phyloP scores from a whole-genome alignment of 805 yeast genomes.

The Starmerella apicola region DNA sequence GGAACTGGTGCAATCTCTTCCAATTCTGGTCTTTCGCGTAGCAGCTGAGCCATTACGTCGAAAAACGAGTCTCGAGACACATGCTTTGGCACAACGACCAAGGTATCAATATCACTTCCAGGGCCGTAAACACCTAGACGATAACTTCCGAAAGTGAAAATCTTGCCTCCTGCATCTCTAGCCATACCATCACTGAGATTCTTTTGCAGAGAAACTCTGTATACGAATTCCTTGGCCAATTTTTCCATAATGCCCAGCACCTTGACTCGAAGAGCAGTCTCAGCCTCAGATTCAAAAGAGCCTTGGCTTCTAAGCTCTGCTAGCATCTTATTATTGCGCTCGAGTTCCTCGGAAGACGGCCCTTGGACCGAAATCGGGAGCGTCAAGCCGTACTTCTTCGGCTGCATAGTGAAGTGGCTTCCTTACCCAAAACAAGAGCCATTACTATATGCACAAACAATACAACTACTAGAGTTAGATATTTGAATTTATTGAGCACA shows the following conservation, averaged over 20 bases:
- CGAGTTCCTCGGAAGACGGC: constrained; percentile 70
- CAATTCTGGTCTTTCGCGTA: constrained; percentile 64
- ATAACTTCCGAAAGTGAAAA: constrained; percentile 93
- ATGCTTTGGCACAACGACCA: constrained; percentile 95
- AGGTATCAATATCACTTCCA: constrained; percentile 92
- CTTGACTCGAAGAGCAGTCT: constrained; percentile 64
- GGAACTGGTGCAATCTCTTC: constrained; percentile 90
- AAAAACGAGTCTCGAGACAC: constrained; percentile 85
- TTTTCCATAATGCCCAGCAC: constrained; percentile 62
- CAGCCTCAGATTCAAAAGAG: constrained; percentile 79
- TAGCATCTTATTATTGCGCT: constrained; percentile 61
- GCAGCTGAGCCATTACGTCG: constrained; percentile 56
- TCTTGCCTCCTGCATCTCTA: constrained; percentile 90
- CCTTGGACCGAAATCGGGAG: constrained; percentile 76
- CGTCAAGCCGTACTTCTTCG: constrained; percentile 53
- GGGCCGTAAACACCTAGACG: constrained; percentile 95
- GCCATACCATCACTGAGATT: constrained; percentile 98
- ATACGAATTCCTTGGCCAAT: constrained; percentile 70
- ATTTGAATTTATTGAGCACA: no score
- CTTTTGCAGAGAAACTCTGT: constrained; percentile 60
- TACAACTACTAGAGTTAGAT: no score
- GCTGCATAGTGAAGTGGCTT: constrained; percentile 4
- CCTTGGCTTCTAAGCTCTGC: constrained; percentile 69
- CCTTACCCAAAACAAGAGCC: background rate
- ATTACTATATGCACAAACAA: no score